phyloP scores from a whole-genome alignment of 1,284 basidiomycete genomes.

The Tausonia pullulans region DNA sequence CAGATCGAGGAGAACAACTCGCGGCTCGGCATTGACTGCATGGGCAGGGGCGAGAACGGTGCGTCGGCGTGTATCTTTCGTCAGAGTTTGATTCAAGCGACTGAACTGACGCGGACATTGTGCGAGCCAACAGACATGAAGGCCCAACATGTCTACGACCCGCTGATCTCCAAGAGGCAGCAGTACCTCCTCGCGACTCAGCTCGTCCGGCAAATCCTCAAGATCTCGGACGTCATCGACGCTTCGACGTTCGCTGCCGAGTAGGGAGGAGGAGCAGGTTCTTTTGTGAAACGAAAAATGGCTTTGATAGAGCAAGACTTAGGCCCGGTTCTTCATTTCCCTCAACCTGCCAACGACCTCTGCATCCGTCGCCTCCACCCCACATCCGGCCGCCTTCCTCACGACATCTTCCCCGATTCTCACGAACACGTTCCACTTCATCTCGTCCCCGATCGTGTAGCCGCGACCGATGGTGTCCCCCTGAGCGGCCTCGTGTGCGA shows the following conservation, averaged over 20 bases:
- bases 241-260: conserved; percentile 29
- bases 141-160: conserved; percentile 92
- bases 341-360: conserved; percentile 62
- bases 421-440: conserved; percentile 41
- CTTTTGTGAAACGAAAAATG: not conserved
- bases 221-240: conserved; percentile 28
- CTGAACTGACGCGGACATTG: no score
- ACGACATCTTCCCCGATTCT: conserved; percentile 30
- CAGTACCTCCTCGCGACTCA: conserved; percentile 97
- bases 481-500: conserved; percentile 21
- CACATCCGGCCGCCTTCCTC: conserved; percentile 39
- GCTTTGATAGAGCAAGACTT: not conserved
- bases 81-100: no score
- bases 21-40: conserved; percentile 85
- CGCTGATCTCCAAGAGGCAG: conserved; percentile 92
- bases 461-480: conserved; percentile 31
- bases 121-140: conserved; percentile 70
- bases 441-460: conserved; percentile 43
- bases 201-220: conserved; percentile 41
- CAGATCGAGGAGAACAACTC: conserved; percentile 83
- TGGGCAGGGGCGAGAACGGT: conserved; percentile 75
- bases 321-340: conserved; percentile 70
- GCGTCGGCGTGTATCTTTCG: conserved; percentile 25
- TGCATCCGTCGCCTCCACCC: conserved; percentile 33
- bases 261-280: conserved; percentile 15